These are phyloP conservation scores for Rosa hybrid DNA, from an alignment of 331 rosid species.

Conservation along the genomic window DNA sequence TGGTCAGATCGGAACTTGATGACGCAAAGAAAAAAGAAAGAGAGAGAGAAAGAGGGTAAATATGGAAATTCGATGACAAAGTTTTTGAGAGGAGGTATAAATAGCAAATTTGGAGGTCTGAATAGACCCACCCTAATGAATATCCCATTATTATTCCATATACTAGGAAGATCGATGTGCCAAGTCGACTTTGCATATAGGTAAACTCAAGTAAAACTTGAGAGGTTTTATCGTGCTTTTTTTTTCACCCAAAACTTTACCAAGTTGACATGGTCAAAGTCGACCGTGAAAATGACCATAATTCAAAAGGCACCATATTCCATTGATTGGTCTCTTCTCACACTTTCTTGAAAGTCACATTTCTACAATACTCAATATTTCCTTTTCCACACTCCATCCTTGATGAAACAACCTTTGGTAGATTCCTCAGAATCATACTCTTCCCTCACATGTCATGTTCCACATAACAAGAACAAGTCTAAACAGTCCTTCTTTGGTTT, in stretches of 20 bases:
- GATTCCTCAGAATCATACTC: slow-evolving; percentile 54
- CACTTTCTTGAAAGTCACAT: slow-evolving; percentile 19
- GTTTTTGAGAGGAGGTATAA: no score
- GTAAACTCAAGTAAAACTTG: no score
- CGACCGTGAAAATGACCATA: not conserved
- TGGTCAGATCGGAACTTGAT: no score
- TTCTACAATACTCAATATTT: slow-evolving; percentile 20
- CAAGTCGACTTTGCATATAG: no score
- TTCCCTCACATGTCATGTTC: not conserved
- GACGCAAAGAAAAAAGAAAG: no score
- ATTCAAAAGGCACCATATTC: slow-evolving; percentile 32
- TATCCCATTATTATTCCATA: not conserved
- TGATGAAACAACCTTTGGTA: slow-evolving; percentile 8
- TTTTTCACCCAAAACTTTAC: not conserved
- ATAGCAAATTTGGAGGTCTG: no score
- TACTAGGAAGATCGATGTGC: not conserved
- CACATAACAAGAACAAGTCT: not conserved
- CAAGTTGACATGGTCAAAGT: not conserved
- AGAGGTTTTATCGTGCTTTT: not conserved
- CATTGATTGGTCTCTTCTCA: slow-evolving; percentile 26
- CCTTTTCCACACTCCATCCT: slow-evolving; percentile 4
- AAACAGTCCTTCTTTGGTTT: not conserved
- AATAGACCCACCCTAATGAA: no score
- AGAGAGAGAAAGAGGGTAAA: no score
- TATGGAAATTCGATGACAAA: no score